Evolutionary conservation across 768 basidiomycete species (phyloP).

Genomic region (Hebeloma cylindrosporum): DNA sequence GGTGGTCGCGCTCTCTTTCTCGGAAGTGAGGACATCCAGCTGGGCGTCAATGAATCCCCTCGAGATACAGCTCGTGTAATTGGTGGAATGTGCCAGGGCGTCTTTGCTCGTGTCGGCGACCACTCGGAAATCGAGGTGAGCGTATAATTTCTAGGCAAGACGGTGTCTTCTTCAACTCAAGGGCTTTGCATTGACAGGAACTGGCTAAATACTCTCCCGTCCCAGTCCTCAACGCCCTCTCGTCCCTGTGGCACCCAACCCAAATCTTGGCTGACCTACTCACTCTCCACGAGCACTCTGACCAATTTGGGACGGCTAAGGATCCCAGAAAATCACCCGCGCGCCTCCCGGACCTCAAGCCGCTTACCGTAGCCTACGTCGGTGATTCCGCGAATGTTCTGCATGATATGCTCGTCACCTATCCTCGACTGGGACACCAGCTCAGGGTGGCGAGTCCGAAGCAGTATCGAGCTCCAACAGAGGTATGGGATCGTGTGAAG

Average conservation of each 20-base stretch:
- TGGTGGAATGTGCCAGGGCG: conserved; percentile 93
- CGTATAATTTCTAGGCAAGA: conserved; percentile 8
- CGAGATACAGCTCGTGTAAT: conserved; percentile 87
- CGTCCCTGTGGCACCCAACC: conserved; percentile 94
- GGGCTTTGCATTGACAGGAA: conserved; percentile 67
- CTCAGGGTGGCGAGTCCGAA: conserved; percentile 82
- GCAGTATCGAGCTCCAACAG: conserved; percentile 65
- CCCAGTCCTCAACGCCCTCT: conserved; percentile 95
- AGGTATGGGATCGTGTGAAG: conserved; percentile 81
- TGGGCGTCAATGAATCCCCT: conserved; percentile 90
- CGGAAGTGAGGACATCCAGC: conserved; percentile 86
- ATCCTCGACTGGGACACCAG: conserved; percentile 86
- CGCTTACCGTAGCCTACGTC: conserved; percentile 89
- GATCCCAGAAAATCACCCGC: conserved; percentile 17
- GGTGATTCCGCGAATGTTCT: conserved; percentile 95
- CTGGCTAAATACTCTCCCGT: conserved; percentile 88
- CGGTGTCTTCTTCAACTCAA: conserved; percentile 5
- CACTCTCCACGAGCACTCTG: conserved; percentile 77
- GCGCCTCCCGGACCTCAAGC: conserved; percentile 53
- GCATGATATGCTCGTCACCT: conserved; percentile 96
- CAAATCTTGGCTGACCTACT: conserved; percentile 93
- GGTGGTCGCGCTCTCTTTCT: conserved; percentile 92
- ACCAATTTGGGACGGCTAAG: conserved; percentile 45
- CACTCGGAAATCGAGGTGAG: conserved; percentile 91
- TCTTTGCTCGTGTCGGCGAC: conserved; percentile 93